phyloP scores from a whole-genome alignment of 164 flowering plant genomes.

The Malania oleifera region DNA sequence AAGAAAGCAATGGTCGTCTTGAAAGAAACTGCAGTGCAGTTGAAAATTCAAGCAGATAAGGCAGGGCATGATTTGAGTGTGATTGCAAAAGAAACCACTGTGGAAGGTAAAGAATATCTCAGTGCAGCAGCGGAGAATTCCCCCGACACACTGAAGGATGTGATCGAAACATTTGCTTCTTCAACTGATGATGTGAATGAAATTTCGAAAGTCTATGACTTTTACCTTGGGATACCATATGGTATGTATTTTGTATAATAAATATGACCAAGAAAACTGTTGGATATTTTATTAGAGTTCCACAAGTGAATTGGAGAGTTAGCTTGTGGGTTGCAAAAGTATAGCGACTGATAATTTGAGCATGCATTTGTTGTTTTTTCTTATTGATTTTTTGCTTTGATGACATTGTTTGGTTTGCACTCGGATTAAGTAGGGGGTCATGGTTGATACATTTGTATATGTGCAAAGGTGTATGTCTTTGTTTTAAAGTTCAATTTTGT shows the following conservation, averaged over 20 bases:
- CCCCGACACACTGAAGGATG: constrained; percentile 78
- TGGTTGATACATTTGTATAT: not conserved
- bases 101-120: constrained; percentile 62
- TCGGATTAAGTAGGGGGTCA: not conserved
- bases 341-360: no score
- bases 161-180: constrained; percentile 64
- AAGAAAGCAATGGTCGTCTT: constrained; percentile 53
- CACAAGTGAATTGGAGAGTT: no score
- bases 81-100: constrained; percentile 53
- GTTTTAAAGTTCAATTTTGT: not conserved
- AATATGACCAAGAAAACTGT: not conserved
- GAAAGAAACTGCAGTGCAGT: constrained; percentile 57
- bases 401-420: not conserved
- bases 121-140: constrained; percentile 56
- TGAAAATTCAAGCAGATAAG: constrained; percentile 77
- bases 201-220: constrained; percentile 58
- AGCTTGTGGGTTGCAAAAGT: no score
- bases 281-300: no score
- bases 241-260: constrained; percentile 40
- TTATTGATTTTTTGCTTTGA: not conserved
- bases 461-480: not conserved
- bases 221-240: constrained; percentile 85
- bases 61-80: constrained; percentile 56
- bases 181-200: constrained; percentile 49
- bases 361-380: not conserved